phyloP scores from a whole-genome alignment of 169 alveolate genomes.

The Cryptosporidium canis region DNA sequence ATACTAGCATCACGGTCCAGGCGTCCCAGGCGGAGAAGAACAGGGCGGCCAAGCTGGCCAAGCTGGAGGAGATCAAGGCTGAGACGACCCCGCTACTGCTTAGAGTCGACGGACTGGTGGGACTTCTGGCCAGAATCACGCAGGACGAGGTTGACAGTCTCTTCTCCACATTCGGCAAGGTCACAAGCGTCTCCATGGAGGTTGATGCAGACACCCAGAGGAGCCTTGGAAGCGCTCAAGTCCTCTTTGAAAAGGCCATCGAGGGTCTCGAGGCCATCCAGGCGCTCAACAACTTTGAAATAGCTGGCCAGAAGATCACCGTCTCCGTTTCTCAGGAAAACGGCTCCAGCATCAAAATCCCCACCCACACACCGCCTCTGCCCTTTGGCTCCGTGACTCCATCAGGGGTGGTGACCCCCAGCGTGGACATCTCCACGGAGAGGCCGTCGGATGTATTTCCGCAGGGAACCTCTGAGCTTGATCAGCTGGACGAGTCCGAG shows the following conservation, averaged over 20 bases:
- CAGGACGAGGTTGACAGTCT: slow-evolving; percentile 90
- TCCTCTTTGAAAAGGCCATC: slow-evolving; percentile 88
- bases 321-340: slow-evolving; percentile 84
- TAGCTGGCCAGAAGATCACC: slow-evolving; percentile 90
- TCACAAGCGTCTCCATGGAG: slow-evolving; percentile 90
- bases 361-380: slow-evolving; percentile 30
- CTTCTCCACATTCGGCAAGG: slow-evolving; percentile 94
- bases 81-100: slow-evolving; percentile 89
- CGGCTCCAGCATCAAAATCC: slow-evolving; percentile 46
- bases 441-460: slow-evolving; percentile 8
- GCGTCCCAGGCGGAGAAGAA: slow-evolving; percentile 98
- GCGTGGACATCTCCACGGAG: slow-evolving; percentile 53
- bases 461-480: slow-evolving; percentile 67
- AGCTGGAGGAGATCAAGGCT: slow-evolving; percentile 85
- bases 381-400: slow-evolving; percentile 3
- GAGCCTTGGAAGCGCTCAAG: slow-evolving; percentile 91
- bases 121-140: slow-evolving; percentile 83
- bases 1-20: slow-evolving; percentile 90
- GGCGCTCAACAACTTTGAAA: slow-evolving; percentile 93
- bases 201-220: slow-evolving; percentile 89
- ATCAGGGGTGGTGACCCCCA: not conserved
- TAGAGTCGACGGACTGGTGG: slow-evolving; percentile 93
- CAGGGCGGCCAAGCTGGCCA: slow-evolving; percentile 96
- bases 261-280: slow-evolving; percentile 96
- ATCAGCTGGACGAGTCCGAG: slow-evolving; percentile 77